Evolutionary conservation across 2,329 filamentous ascomycete genomes (phyloP), one percentile per base, ranked within the genome.

Genomic region (Penicillium sp.): DNA sequence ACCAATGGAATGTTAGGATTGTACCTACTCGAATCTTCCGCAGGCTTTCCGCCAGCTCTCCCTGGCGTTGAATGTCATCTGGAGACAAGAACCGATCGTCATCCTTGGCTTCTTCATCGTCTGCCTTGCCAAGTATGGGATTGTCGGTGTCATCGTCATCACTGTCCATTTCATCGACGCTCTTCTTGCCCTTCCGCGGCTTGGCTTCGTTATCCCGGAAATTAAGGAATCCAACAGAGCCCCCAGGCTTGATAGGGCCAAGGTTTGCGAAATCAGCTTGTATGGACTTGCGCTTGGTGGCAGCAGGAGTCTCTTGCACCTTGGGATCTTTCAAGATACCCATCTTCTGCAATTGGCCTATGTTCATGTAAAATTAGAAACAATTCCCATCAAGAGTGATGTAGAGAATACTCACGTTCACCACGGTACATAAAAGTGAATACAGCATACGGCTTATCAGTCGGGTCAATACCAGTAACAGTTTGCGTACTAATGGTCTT

Each of bases 401-500:
- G 4, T 17, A 17, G 27, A 38, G 10, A 35, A 44, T 41, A 86
- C 91, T 81, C 81, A 96, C 93, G 89, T 73, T 96, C 90, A 73
- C 94, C 94, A 60, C 94, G 86, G 74, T 99, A 99, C 78, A 97
- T 91, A 75, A 99, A 99, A 29, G 96, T 97, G 75, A 99, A 99
- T 9, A 90, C 89, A 4, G 94, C 94, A 77, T 96, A 99, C 4
- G 96, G 94, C 76, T 93, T 94, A 62, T 97, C 93, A 21, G 93
- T 92, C 0, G 92, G 91, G 74, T 99, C 94, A 61, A 97, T 96
- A 19, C 93, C 94, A 9, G 94, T 97, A n/a, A 99, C 94, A 0
- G 94, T 99, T 77, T 99, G 94, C 3, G 94, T 99, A 71, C 93
- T 97, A 71, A 99, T 99, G 2, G 91, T 92, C 78, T 97, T 97